Percentiles rank a stretch among this genome's conserved stretches.
phyloP scores from a whole-genome alignment of 495 filamentous ascomycete species.

The Penicillium canescens region DNA sequence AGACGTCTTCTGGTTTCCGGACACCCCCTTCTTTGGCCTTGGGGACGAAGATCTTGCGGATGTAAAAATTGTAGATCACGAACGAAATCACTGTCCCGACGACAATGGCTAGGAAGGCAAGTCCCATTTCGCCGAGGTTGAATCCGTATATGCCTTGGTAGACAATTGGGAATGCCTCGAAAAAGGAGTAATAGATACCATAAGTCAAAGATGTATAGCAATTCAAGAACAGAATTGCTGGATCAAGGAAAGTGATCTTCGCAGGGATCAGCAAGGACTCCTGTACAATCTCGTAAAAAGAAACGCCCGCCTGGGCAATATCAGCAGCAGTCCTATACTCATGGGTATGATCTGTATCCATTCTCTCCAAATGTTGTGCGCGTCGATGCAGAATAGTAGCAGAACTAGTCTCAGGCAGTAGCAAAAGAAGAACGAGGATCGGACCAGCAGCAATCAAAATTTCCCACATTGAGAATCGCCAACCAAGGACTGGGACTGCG shows the following conservation, averaged over 20 bases:
- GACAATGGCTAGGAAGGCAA: slow-evolving; percentile 48
- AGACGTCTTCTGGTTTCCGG: slow-evolving; percentile 38
- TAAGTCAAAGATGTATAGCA: slow-evolving; percentile 50
- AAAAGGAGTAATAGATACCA: slow-evolving; percentile 53
- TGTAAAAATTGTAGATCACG: slow-evolving; percentile 9
- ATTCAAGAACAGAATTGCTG: slow-evolving; percentile 48
- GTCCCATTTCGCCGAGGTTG: slow-evolving; percentile 39
- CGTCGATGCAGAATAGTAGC: slow-evolving; percentile 54
- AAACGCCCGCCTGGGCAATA: slow-evolving; percentile 28
- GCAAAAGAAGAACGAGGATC: slow-evolving; percentile 47
- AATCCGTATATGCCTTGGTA: slow-evolving; percentile 48
- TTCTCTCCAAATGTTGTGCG: slow-evolving; percentile 43
- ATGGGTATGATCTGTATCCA: slow-evolving; percentile 4
- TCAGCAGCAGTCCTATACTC: slow-evolving; percentile 30
- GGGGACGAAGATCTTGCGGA: slow-evolving; percentile 2
- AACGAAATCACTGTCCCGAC: slow-evolving; percentile 14
- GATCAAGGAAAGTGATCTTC: slow-evolving; percentile 35
- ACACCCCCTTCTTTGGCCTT: not conserved
- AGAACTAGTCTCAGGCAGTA: slow-evolving; percentile 52
- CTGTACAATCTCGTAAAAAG: slow-evolving; percentile 17
- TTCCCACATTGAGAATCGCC: slow-evolving; percentile 47
- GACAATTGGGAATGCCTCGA: slow-evolving; percentile 53
- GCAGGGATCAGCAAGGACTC: slow-evolving; percentile 1
- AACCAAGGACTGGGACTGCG: slow-evolving; percentile 36
- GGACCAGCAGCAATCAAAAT: slow-evolving; percentile 44